phyloP scores from a whole-genome alignment of 129 eudicot species.

The Dittrichia graveolens region DNA sequence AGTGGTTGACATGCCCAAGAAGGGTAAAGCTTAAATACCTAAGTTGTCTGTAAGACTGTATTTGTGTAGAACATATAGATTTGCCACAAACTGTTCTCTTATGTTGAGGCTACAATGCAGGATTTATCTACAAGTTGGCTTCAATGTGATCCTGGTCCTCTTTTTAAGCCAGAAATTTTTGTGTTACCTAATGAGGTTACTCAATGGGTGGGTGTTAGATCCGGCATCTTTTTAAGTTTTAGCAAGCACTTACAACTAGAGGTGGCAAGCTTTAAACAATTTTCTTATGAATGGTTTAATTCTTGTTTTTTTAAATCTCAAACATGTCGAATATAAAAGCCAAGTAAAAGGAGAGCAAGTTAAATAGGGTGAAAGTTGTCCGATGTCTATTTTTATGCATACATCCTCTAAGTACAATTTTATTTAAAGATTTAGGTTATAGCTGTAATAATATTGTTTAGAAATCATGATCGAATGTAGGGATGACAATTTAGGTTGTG shows the following conservation, averaged over 20 bases:
- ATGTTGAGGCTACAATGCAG: conserved; percentile 42
- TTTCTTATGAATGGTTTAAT: no score
- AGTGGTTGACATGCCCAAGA: conserved; percentile 93
- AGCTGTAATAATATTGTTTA: no score
- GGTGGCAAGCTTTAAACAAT: no score
- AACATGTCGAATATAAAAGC: no score
- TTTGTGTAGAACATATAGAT: neutral
- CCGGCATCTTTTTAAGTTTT: neutral
- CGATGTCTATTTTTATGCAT: no score
- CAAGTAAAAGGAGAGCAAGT: no score
- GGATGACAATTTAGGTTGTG: no score
- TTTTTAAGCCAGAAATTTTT: conserved; percentile 64
- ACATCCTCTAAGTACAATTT: no score
- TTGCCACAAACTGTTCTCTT: conserved; percentile 14
- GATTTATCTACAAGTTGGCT: conserved; percentile 88
- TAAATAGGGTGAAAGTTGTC: no score
- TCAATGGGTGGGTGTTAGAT: conserved; percentile 42
- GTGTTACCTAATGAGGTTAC: conserved; percentile 50
- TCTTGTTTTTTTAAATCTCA: no score
- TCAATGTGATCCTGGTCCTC: conserved; percentile 88
- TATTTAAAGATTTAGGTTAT: no score
- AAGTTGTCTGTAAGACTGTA: neutral
- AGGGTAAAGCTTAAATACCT: conserved; percentile 39
- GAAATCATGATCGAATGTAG: no score
- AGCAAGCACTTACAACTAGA: neutral